Percentiles rank a stretch among this genome's conserved stretches.
These are phyloP conservation scores for Scedosporium apiospermum DNA, from an alignment of 2,329 filamentous ascomycete species.

Conservation along the genomic window DNA sequence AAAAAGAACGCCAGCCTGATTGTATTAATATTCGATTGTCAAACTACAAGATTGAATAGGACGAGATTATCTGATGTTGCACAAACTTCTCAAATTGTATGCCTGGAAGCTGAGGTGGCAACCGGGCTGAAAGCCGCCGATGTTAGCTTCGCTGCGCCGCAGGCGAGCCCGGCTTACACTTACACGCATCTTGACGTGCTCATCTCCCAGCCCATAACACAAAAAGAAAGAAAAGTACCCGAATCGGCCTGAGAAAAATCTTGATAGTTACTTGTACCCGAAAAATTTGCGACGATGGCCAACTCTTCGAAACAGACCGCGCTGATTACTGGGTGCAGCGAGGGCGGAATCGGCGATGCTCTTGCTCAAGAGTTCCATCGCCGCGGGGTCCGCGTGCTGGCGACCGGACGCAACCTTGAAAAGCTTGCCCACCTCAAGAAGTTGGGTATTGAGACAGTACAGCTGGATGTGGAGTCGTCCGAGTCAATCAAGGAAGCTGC, in stretches of 20 bases:
- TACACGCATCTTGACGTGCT: neutral
- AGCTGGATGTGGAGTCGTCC: conserved; percentile 28
- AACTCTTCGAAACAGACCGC: conserved; percentile 11
- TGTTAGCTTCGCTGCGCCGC: no score
- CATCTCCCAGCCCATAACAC: no score
- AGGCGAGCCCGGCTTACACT: neutral
- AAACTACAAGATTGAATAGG: no score
- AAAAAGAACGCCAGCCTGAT: no score
- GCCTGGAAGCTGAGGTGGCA: no score
- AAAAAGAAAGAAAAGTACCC: no score
- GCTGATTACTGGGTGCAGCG: conserved; percentile 28
- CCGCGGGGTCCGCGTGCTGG: conserved; percentile 27
- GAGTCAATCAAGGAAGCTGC: conserved; percentile 23
- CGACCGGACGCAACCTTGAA: conserved; percentile 25
- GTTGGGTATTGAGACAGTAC: conserved; percentile 25
- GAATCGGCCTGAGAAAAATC: neutral
- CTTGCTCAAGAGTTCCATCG: conserved; percentile 27
- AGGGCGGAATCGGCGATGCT: conserved; percentile 29
- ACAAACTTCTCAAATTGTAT: no score
- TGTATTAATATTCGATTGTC: no score
- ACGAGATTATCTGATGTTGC: no score
- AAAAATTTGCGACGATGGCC: neutral
- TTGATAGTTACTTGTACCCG: neutral
- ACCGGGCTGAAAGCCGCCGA: no score
- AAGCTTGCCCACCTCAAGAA: conserved; percentile 21